Evolutionary conservation across 2,329 filamentous ascomycete genomes (phyloP), one percentile per base, ranked within the genome.

Genomic region (Nemania abortiva): DNA sequence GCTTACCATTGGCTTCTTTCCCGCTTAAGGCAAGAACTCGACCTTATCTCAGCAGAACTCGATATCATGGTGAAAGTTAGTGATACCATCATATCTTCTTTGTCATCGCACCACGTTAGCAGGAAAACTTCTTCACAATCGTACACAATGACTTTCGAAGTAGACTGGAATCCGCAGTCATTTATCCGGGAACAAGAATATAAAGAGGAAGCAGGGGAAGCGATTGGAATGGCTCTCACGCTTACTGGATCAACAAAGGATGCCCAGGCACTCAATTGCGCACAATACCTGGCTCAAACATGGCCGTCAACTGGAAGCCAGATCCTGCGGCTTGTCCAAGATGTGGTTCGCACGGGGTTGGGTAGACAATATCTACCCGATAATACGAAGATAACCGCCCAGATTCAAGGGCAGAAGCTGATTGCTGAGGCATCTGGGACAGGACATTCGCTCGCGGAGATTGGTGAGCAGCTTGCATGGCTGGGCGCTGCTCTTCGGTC

Each of bases 391-490:
- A 37, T 58, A 4, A 10, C 9, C 11, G 54, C 20, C 3, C 24
- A 31, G 34, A 56, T n/a, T 22, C 6, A 58, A 1, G 15, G 6
- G 13, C 47, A 37, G 7, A 24, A 29, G n/a, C 1, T 59, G 29
- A 2, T 58, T 10, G 37, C 42, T 6, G 39, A 45, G 22, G 55
- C 20, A 9, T 47, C 22, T 2, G 55, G 55, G 4, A 4, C 24
- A 6, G 2, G 2, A 5, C 5, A 11, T 15, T 58, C 39, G 20
- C 4, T 59, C 2, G 15, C 42, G 11, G 56, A 59, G n/a, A 49
- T 59, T 9, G 56, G 56, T 10, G 56, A 59, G n/a, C 56, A 59
- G 18, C 42, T 59, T 5, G 27, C 56, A 2, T 59, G 56, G 56
- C 27, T 59, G 4, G 39, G 39, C 13, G 27, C 56, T 13, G 56